Evolutionary conservation across 108 stramenopile species (phyloP), one percentile per base, ranked within the genome.

Genomic region (Thalassiosira profunda): DNA sequence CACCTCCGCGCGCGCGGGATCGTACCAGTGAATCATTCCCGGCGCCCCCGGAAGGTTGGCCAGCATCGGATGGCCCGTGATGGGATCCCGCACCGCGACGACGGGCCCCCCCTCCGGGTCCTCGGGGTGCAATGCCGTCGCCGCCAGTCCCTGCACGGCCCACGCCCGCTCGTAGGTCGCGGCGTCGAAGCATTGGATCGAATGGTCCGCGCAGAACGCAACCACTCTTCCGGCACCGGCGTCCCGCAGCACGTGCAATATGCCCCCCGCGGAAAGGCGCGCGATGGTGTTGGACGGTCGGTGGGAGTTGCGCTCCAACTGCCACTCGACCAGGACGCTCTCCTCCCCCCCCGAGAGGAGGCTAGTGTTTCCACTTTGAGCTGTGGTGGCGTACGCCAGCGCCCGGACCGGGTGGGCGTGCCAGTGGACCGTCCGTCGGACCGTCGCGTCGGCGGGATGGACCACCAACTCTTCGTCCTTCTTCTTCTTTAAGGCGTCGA

Each of bases 21-120:
- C 86, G 60, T 80, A 90, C 93, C 88, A 90, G 57, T 94, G 88
- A 26, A 94, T 73, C 53, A 73, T 85, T 46, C 93, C 93, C 7
- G 90, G 85, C 7, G 93, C 87, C 30, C 84, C 82, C 25, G 72
- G 67, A 30, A 74, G 41, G 56, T 76, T 76, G 8, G 79, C 38
- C 18, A 76, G 36, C 42, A 80, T 80, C 20, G 61, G 62, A 60
- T 38, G 10, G 29, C 46, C 49, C 9, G 78, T 79, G 5, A 73
- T 74, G 10, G 78, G 78, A 58, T 79, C 78, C 67, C 56, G 67
- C 47, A 43, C 21, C 66, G 72, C 54, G 20, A 76, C 14, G 33
- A 83, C 62, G 5, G 63, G 20, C 7, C 72, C 48, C 18, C 46
- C 65, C 35, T 36, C 33, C 33, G 18, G 18, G 1, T 12, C 20